Percentiles rank a stretch among this genome's conserved stretches.
Evolutionary conservation across 805 yeast genomes (phyloP).

Genomic region (Saturnispora sanitii): DNA sequence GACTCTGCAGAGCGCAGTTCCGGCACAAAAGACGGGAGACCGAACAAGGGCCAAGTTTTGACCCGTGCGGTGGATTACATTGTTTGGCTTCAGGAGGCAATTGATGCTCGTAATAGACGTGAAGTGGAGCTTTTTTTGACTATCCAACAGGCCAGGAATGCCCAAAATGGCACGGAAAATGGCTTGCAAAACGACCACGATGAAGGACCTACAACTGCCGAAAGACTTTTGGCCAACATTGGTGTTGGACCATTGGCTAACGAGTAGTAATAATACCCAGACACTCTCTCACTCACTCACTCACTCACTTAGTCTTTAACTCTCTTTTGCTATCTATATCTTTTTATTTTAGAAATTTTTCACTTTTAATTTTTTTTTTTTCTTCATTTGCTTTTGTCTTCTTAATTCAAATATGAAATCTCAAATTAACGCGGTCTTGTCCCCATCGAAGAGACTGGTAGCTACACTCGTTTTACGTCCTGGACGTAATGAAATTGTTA

Average conservation of each 20-base stretch:
- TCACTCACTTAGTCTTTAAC: background rate
- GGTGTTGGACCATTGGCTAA: slow-evolving; percentile 77
- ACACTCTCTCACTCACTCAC: background rate
- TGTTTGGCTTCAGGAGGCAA: slow-evolving; percentile 53
- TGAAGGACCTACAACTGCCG: slow-evolving; percentile 62
- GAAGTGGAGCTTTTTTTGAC: slow-evolving; percentile 66
- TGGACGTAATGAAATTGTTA: slow-evolving; percentile 35
- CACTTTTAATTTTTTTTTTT: slow-evolving; percentile 1
- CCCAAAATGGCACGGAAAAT: too few species aligned
- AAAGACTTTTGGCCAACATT: slow-evolving; percentile 58
- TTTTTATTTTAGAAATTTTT: background rate
- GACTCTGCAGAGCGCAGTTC: slow-evolving; percentile 38
- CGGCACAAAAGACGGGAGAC: slow-evolving; percentile 77
- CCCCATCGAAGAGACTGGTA: slow-evolving; percentile 8
- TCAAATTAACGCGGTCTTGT: slow-evolving; percentile 6
- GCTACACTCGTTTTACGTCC: slow-evolving; percentile 33
- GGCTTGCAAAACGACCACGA: too few species aligned
- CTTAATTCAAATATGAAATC: slow-evolving; percentile 1
- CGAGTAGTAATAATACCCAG: background rate
- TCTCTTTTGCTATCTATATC: background rate
- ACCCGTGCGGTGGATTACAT: slow-evolving; percentile 69
- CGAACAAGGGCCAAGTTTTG: slow-evolving; percentile 74
- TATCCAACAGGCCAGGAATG: too few species aligned
- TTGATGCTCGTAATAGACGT: slow-evolving; percentile 68
- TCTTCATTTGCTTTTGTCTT: background rate